Base-by-base conservation (phyloP, 75 land plant species). In the Chamaecyparis obtusa region DNA sequence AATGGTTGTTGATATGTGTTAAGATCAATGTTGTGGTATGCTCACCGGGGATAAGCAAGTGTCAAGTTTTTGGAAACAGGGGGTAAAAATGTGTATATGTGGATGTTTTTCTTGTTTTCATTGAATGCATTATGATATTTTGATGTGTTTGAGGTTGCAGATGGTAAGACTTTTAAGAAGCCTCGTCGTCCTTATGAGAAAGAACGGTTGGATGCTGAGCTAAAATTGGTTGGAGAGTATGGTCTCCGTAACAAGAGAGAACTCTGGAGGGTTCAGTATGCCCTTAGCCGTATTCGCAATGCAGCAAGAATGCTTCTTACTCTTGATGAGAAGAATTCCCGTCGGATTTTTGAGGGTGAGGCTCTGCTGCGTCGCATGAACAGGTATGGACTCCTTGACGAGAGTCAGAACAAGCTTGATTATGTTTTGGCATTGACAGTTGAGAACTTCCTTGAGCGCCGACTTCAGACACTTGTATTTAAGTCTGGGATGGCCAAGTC, bases 131-230 rank as follows among this genome's bases (percentile, higher is more conserved):
- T 77, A 39, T 16, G 24, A 37, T 35, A 36, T 77, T 17, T 4
- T 77, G 21, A 36, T 39, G 8, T 44, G 16, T 9, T 48, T 39
- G 82, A 9, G 74, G 14, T 44, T 60, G 76, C 87, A 94, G 95
- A 94, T 89, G 95, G 95, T 21, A 94, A 94, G 87, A 92, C 95
- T 30, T 95, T 95, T 85, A 95, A 95, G 93, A 92, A 95, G 92
- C 96, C 96, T 2, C 95, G 95, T 33, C 88, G 95, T 75, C 95
- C 95, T 3, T 93, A 94, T 71, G 95, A 94, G 93, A 94, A 94
- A 92, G 96, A 94, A 86, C 91, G 96, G 48, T 88, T 93, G 44
- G 94, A 93, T 64, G 94, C 94, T 6, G 94, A 94, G 93, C 91
- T 94, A 90, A 94, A 94, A 91, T 90, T 94, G 81, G 95, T 94